These are phyloP conservation scores for Fusarium floridanum DNA, from an alignment of 2,329 filamentous ascomycete genomes.

Conservation along the genomic window DNA sequence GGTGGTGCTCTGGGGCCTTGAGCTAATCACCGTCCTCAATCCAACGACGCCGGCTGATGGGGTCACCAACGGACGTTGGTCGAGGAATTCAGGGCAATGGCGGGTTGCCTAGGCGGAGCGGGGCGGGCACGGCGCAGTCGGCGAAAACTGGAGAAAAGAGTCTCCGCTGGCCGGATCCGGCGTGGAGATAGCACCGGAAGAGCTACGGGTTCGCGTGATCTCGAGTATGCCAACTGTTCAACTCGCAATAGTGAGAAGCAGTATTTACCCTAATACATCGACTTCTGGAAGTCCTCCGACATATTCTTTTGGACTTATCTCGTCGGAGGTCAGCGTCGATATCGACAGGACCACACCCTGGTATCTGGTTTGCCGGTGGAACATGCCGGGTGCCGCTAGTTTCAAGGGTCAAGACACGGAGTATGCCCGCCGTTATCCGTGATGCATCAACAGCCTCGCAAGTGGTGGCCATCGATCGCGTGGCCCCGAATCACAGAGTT, in stretches of 20 bases:
- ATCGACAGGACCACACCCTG: neutral
- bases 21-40: neutral
- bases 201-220: neutral
- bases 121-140: slow-evolving; percentile 28
- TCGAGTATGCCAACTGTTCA: neutral
- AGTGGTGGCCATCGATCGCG: neutral
- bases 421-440: slow-evolving; percentile 12
- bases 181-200: slow-evolving; percentile 15
- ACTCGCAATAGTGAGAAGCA: neutral
- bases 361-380: neutral
- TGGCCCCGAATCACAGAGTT: slow-evolving; percentile 8
- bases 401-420: slow-evolving; percentile 10
- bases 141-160: slow-evolving; percentile 29
- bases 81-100: neutral
- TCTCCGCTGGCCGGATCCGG: slow-evolving; percentile 33
- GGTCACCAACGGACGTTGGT: neutral
- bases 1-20: neutral
- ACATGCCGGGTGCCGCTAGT: neutral
- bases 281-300: neutral
- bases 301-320: neutral
- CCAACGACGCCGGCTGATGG: neutral
- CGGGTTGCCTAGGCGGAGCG: slow-evolving; percentile 10
- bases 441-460: neutral
- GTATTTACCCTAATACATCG: neutral
- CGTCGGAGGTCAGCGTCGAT: neutral